Evolutionary conservation across 148 eudicot species (phyloP).

Genomic region (Chenopodium suecicum): DNA sequence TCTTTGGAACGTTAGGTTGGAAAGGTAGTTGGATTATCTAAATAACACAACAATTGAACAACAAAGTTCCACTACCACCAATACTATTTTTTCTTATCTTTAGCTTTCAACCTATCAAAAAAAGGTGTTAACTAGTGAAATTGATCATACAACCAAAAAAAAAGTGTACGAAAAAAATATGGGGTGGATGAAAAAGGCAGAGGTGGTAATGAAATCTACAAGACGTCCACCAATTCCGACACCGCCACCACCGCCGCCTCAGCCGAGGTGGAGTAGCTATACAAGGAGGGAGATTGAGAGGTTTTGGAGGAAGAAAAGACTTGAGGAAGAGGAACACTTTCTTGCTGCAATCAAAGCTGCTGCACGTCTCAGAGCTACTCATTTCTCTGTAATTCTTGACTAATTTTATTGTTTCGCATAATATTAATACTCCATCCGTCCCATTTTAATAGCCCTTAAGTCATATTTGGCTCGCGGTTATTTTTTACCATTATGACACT

Average conservation of each 20-base stretch:
- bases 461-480: neutral
- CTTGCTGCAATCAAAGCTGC: conserved; percentile 73
- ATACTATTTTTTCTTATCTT: neutral
- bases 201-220: neutral
- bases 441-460: neutral
- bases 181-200: conserved; percentile 9
- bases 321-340: conserved; percentile 71
- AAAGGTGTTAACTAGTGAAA: neutral
- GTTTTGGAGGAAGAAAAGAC: conserved; percentile 61
- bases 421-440: neutral
- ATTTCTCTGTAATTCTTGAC: conserved; percentile 42
- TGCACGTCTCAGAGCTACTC: conserved; percentile 61
- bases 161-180: conserved; percentile 10
- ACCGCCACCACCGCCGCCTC: conserved; percentile 36
- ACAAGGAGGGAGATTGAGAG: conserved; percentile 67
- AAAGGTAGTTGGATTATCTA: conserved; percentile 15
- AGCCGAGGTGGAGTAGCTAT: conserved; percentile 35
- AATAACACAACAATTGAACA: neutral
- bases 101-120: conserved; percentile 1
- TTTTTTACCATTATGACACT: too few relatives aligned
- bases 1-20: conserved; percentile 39
- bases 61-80: conserved; percentile 13
- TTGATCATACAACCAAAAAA: neutral
- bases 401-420: too few relatives aligned
- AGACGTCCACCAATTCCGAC: conserved; percentile 28